Evolutionary conservation across 2,329 filamentous ascomycete species (phyloP).

Genomic region (Arthrobotrys conoides): DNA sequence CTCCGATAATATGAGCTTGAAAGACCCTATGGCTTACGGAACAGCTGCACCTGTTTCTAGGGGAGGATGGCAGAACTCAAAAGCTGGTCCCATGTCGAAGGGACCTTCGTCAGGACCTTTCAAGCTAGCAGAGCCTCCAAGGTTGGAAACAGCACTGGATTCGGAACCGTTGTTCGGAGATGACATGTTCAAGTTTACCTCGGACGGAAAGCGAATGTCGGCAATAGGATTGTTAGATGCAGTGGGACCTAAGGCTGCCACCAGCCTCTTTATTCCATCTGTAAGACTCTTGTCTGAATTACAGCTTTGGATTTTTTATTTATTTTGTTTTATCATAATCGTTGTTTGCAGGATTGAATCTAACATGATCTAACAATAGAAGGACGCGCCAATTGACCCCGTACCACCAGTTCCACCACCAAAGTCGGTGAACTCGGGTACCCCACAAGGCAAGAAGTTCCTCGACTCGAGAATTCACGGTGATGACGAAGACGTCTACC

Average conservation of each 20-base stretch:
- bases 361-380: constrained; percentile 58
- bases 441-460: constrained; percentile 28
- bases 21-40: constrained; percentile 61
- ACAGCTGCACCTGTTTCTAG: constrained; percentile 60
- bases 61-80: constrained; percentile 63
- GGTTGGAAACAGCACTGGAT: constrained; percentile 64
- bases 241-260: constrained; percentile 64
- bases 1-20: constrained; percentile 54
- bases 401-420: constrained; percentile 57
- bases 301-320: constrained; percentile 7
- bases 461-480: constrained; percentile 56
- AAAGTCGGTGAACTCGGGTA: constrained; percentile 45
- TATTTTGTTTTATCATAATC: too few relatives aligned
- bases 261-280: constrained; percentile 62
- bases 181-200: constrained; percentile 64
- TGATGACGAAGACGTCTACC: constrained; percentile 59
- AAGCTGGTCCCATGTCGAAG: constrained; percentile 62
- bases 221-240: constrained; percentile 62
- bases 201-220: constrained; percentile 62
- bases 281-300: constrained; percentile 54
- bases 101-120: constrained; percentile 40
- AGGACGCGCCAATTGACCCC: constrained; percentile 52
- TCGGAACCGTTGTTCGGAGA: constrained; percentile 64
- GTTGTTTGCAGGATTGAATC: constrained; percentile 35
- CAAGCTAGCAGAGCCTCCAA: constrained; percentile 62